phyloP scores from a whole-genome alignment of 805 yeast genomes.

The Zygoascus flipseniorum region DNA sequence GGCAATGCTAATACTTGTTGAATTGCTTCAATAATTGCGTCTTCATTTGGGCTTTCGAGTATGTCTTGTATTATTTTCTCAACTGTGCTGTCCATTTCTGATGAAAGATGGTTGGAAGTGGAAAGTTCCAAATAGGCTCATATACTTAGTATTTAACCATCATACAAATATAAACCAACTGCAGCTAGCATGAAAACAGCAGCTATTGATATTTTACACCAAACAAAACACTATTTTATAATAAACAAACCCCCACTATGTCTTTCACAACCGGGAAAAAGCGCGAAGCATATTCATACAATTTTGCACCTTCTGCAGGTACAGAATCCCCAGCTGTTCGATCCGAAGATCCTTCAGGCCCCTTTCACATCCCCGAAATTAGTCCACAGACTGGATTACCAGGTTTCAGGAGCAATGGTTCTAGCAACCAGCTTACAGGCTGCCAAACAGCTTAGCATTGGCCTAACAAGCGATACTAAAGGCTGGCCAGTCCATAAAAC shows the following conservation, averaged over 20 bases:
- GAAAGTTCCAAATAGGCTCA: no score
- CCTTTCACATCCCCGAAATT: constrained; percentile 13
- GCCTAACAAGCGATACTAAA: constrained; percentile 5
- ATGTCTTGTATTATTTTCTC: not conserved
- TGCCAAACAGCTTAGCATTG: constrained; percentile 10
- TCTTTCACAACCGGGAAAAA: constrained; percentile 11
- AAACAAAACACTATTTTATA: constrained; percentile 11
- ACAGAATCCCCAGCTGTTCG: constrained; percentile 8
- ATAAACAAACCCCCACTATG: constrained; percentile 15
- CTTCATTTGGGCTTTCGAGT: not conserved
- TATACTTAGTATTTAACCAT: not conserved
- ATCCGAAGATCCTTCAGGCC: not conserved
- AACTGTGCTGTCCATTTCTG: constrained; percentile 6
- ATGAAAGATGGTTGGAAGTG: no score
- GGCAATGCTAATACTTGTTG: constrained; percentile 1
- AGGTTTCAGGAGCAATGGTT: constrained; percentile 16
- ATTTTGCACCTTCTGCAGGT: constrained; percentile 6
- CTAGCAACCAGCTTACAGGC: constrained; percentile 12
- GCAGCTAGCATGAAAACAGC: not conserved
- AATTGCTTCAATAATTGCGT: constrained; percentile 2
- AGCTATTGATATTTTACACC: not conserved
- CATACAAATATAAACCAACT: not conserved
- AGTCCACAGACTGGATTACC: constrained; percentile 16
- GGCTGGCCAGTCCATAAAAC: constrained; percentile 8
- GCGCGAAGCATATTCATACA: constrained; percentile 2